Conservation (phyloP, 176 grass and related monocot species). For the Otatea glauca region DNA sequence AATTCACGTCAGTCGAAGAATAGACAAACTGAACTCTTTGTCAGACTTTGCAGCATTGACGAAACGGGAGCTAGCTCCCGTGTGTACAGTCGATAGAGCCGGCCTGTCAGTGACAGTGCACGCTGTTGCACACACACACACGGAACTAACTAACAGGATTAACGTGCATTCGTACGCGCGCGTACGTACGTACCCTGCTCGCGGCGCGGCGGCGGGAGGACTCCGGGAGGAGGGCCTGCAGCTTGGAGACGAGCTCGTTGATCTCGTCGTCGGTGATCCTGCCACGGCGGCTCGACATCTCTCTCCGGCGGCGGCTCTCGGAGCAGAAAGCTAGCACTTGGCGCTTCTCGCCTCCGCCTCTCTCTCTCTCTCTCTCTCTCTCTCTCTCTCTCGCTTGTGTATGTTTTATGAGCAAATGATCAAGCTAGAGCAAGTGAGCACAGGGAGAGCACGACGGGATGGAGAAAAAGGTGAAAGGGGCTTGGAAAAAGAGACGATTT, state of each 20-base stretch:
- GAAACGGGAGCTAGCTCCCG: not conserved
- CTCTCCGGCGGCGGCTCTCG: constrained; percentile 2
- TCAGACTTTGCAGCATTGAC: constrained; percentile 29
- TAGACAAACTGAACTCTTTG: not conserved
- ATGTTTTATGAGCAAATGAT: not conserved
- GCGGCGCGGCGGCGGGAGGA: constrained; percentile 64
- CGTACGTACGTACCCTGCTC: constrained; percentile 55
- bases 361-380: not conserved
- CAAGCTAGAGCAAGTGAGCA: constrained; percentile 26
- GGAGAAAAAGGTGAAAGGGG: constrained; percentile 25
- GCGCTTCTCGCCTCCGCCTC: constrained; percentile 2
- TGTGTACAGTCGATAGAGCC: not conserved
- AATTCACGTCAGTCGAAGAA: constrained; percentile 23
- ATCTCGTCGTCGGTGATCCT: constrained; percentile 95
- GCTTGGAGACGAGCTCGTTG: constrained; percentile 90
- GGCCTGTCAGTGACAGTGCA: not conserved
- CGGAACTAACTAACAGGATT: not conserved
- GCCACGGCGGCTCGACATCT: constrained; percentile 67
- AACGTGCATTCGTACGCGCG: not conserved
- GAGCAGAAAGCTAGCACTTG: not conserved
- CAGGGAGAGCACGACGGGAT: not conserved
- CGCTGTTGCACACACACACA: not conserved
- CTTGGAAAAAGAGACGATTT: constrained; percentile 17
- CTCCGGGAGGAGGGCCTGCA: constrained; percentile 81
- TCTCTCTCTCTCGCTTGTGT: not conserved